Conservation (phyloP, 2,329 filamentous ascomycete species). For the Dactylellina cionopaga region DNA sequence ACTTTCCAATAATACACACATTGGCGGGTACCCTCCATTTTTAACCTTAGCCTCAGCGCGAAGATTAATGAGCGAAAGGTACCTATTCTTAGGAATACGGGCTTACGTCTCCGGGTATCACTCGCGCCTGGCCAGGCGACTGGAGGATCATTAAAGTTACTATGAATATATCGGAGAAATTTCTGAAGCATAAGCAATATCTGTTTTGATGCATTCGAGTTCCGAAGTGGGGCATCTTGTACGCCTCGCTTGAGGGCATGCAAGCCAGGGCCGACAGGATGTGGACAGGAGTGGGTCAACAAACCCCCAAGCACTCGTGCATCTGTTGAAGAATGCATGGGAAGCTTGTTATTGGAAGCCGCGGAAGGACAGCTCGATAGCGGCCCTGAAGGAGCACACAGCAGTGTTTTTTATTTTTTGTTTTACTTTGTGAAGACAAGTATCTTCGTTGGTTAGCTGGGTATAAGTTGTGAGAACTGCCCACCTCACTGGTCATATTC, state of each 20-base stretch:
- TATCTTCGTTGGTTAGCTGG: conserved; percentile 32
- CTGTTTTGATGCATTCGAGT: conserved; percentile 36
- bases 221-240: conserved; percentile 28
- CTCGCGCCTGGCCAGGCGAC: conserved; percentile 31
- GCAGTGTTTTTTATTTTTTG: no score
- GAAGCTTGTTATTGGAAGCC: conserved; percentile 51
- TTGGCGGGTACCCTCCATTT: conserved; percentile 38
- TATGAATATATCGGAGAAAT: conserved; percentile 49
- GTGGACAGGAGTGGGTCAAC: conserved; percentile 14
- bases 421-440: conserved; percentile 3
- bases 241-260: conserved; percentile 46
- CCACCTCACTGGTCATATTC: conserved; percentile 26
- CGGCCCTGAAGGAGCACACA: neutral
- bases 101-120: conserved; percentile 16
- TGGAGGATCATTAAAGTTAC: conserved; percentile 15
- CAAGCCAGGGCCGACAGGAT: conserved; percentile 17
- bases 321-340: conserved; percentile 46
- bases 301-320: conserved; percentile 33
- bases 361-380: conserved; percentile 32
- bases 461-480: conserved; percentile 44
- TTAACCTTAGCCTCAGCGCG: conserved; percentile 21
- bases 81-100: conserved; percentile 48
- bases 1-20: conserved; percentile 38
- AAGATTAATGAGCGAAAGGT: conserved; percentile 38
- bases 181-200: conserved; percentile 25